A percentile compares a stretch with the other conserved stretches of the same genome.
These are phyloP conservation scores for Tritrichomonas musculus DNA, from an alignment of 208 protist genomes.

Conservation along the genomic window DNA sequence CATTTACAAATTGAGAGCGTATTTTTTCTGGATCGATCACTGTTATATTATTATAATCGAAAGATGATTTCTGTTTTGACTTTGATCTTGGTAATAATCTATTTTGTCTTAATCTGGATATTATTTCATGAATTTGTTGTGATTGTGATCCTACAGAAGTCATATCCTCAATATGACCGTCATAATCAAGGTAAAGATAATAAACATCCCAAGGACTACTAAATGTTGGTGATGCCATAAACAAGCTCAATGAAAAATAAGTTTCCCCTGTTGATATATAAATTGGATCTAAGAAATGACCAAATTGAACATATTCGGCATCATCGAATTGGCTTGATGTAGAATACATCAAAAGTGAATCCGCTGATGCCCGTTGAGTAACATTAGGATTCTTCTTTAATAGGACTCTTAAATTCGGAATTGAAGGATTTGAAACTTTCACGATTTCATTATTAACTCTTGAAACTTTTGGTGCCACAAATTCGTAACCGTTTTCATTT, in stretches of 20 bases:
- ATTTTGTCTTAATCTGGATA: no score
- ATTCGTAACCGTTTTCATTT: no score
- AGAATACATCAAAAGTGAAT: no score
- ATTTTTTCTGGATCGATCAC: neutral
- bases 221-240: neutral
- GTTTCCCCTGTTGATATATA: neutral
- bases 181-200: neutral
- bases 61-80: no score
- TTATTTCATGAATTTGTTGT: neutral
- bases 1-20: neutral
- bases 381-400: no score
- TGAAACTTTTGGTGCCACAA: no score
- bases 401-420: no score
- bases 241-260: neutral
- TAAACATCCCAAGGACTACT: neutral
- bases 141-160: neutral
- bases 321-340: neutral
- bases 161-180: no score
- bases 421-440: no score
- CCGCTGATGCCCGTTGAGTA: no score
- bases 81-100: no score
- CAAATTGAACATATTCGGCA: neutral
- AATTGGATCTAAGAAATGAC: neutral
- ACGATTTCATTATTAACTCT: no score
- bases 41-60: neutral